Conservation (phyloP, 1,284 basidiomycete genomes). For the Anthracocystis panici-leucophaei region DNA sequence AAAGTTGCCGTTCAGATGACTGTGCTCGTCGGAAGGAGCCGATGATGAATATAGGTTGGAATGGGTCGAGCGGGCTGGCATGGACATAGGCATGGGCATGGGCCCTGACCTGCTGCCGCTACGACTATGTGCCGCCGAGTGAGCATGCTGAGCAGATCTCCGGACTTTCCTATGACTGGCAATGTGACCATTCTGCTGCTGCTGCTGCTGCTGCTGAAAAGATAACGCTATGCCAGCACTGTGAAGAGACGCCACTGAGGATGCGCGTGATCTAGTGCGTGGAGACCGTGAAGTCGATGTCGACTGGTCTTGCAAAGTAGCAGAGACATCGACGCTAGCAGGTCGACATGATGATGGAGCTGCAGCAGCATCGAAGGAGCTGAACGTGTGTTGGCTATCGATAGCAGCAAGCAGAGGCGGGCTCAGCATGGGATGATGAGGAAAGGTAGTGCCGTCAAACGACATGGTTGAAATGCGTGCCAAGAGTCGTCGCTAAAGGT, state of each 20-base stretch:
- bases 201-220: slow-evolving; percentile 18
- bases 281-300: slow-evolving; percentile 9
- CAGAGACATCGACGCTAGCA: slow-evolving; percentile 1
- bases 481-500: not conserved
- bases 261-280: slow-evolving; percentile 30
- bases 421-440: slow-evolving; percentile 39
- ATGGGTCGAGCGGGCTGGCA: slow-evolving; percentile 7
- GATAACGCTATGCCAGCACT: slow-evolving; percentile 4
- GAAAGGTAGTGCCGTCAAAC: slow-evolving; percentile 28
- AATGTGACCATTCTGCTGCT: slow-evolving; percentile 21
- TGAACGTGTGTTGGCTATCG: slow-evolving; percentile 42
- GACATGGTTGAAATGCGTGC: slow-evolving; percentile 31
- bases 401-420: slow-evolving; percentile 42
- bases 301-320: slow-evolving; percentile 3
- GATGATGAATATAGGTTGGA: not conserved
- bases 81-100: slow-evolving; percentile 8
- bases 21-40: slow-evolving; percentile 12
- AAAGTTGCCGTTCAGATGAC: slow-evolving; percentile 14
- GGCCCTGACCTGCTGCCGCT: slow-evolving; percentile 25
- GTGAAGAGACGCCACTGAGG: slow-evolving; percentile 24
- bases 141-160: slow-evolving; percentile 16
- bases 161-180: slow-evolving; percentile 10
- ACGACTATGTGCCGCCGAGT: slow-evolving; percentile 16
- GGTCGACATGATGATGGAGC: slow-evolving; percentile 6
- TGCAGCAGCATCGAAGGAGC: slow-evolving; percentile 15